Evolutionary conservation across 108 stramenopile species (phyloP).

Genomic region (Skeletonema potamos): DNA sequence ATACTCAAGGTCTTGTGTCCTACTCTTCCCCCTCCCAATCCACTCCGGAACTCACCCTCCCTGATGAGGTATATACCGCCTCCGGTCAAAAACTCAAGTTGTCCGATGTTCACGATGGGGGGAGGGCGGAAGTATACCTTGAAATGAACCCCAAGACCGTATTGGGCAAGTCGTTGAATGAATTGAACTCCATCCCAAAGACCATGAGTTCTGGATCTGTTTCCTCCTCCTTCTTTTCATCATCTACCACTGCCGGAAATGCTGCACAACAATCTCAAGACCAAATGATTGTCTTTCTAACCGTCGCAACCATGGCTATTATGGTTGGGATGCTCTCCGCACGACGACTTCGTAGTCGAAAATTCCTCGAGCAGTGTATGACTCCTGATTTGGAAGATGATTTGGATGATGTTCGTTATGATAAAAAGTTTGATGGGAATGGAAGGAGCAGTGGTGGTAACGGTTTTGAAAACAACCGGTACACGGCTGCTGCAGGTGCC

Average conservation of each 20-base stretch:
- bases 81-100: constrained; percentile 9
- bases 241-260: not conserved
- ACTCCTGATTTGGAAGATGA: constrained; percentile 78
- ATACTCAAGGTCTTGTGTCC: constrained; percentile 8
- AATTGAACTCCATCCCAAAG: constrained; percentile 9
- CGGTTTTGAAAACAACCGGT: not conserved
- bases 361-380: constrained; percentile 64
- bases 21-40: not conserved
- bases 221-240: not conserved
- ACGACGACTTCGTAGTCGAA: constrained; percentile 51
- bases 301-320: constrained; percentile 85
- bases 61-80: constrained; percentile 28
- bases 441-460: not conserved
- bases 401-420: constrained; percentile 42
- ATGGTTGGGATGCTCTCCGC: constrained; percentile 76
- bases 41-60: constrained; percentile 33
- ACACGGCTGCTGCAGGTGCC: not conserved
- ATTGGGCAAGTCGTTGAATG: constrained; percentile 5
- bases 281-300: constrained; percentile 73
- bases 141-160: constrained; percentile 21
- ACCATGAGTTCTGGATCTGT: not conserved
- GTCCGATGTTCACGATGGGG: constrained; percentile 21
- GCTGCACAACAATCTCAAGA: constrained; percentile 39
- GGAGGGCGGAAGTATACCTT: constrained; percentile 28
- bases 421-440: constrained; percentile 22